A percentile compares a stretch with the other conserved stretches of the same genome.
These are phyloP conservation scores for Thielaviopsis cerberus DNA, from an alignment of 2,329 filamentous ascomycete genomes.

Conservation along the genomic window DNA sequence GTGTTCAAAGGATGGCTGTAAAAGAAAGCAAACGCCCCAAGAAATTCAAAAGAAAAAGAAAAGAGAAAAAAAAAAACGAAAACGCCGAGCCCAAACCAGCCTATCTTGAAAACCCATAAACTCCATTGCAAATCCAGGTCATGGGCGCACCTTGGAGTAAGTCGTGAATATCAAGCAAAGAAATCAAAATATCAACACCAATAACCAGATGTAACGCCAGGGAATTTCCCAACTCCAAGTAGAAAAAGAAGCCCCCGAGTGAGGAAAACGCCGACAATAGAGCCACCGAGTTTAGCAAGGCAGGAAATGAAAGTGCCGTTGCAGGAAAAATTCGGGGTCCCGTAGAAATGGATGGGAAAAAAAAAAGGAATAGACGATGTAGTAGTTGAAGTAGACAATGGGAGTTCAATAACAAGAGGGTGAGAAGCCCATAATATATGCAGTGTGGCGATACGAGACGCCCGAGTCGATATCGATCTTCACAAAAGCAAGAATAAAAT, in stretches of 20 bases:
- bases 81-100: not conserved
- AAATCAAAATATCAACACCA: not conserved
- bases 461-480: not conserved
- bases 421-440: not conserved
- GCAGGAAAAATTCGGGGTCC: not conserved
- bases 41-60: not conserved
- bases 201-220: not conserved
- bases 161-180: not conserved
- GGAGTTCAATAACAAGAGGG: not conserved
- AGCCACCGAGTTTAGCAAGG: not conserved
- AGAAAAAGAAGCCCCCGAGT: not conserved
- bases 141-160: not conserved
- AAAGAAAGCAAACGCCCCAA: not conserved
- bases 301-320: not conserved
- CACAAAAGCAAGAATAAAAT: not conserved
- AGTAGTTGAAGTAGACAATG: not conserved
- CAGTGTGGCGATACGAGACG: not conserved
- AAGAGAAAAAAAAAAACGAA: not conserved
- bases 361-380: not conserved
- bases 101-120: not conserved
- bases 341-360: not conserved
- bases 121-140: not conserved
- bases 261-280: not conserved
- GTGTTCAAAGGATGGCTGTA: not conserved
- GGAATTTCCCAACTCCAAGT: not conserved